These are phyloP conservation scores for Globisporangium abappressorium DNA, from an alignment of 352 stramenopile species.

Conservation along the genomic window DNA sequence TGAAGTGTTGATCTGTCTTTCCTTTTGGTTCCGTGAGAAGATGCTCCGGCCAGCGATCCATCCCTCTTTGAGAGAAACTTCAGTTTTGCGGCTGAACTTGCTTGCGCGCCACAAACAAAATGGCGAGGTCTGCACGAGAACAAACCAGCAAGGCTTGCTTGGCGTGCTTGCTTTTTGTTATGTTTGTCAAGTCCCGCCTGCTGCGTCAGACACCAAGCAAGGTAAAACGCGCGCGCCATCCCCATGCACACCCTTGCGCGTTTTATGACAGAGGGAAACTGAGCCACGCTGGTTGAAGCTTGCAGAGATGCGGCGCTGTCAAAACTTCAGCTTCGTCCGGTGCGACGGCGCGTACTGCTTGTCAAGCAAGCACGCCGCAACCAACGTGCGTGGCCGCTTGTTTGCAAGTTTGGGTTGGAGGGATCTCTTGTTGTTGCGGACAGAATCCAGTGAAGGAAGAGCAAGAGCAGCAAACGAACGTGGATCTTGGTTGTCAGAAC, in stretches of 20 bases:
- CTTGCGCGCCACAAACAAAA: not conserved
- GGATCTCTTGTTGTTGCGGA: too few relatives aligned
- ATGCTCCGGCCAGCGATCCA: not conserved
- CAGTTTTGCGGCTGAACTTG: conserved; percentile 10
- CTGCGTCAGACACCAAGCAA: not conserved
- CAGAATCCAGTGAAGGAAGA: too few relatives aligned
- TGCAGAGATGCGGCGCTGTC: conserved; percentile 10
- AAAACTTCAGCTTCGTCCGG: conserved; percentile 9
- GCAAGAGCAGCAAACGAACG: too few relatives aligned
- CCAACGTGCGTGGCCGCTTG: too few relatives aligned
- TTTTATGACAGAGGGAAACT: conserved; percentile 4
- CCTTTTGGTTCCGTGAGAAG: conserved; percentile 3
- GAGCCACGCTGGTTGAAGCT: conserved; percentile 2
- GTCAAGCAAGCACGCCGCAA: not conserved
- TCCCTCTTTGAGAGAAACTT: conserved; percentile 10
- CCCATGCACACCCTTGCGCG: not conserved
- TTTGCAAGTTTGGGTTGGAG: too few relatives aligned
- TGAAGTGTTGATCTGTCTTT: not conserved
- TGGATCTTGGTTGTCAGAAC: too few relatives aligned
- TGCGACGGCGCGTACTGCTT: not conserved
- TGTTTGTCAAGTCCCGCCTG: not conserved
- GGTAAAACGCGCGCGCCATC: not conserved
- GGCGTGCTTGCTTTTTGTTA: not conserved
- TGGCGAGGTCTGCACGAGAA: not conserved
- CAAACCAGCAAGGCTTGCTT: not conserved